Evolutionary conservation across 441 rosid species (phyloP).

Genomic region (Syzygium malaccense): DNA sequence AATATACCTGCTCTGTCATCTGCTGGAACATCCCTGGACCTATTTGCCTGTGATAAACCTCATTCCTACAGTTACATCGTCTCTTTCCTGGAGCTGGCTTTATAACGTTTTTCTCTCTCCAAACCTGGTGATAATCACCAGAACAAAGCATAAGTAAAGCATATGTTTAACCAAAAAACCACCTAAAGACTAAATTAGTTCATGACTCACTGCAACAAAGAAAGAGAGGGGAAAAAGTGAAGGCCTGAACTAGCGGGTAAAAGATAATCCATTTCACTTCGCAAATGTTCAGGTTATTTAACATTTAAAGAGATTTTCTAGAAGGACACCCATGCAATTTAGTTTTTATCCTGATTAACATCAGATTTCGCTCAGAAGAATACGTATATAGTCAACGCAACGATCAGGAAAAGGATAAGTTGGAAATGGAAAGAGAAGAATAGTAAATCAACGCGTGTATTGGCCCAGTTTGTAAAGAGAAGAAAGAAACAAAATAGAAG

Average conservation of each 20-base stretch:
- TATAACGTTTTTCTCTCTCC: conserved; percentile 93
- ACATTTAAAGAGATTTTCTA: not conserved
- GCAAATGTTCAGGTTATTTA: not conserved
- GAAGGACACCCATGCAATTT: not conserved
- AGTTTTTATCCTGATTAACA: not conserved
- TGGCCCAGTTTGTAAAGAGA: not conserved
- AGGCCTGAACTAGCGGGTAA: not conserved
- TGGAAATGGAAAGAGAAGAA: not conserved
- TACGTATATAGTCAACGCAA: not conserved
- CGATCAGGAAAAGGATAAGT: not conserved
- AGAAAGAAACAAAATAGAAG: not conserved
- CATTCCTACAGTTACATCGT: conserved; percentile 93
- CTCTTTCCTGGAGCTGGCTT: conserved; percentile 97
- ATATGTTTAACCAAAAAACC: not conserved
- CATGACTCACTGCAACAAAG: not conserved
- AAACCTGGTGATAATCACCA: conserved; percentile 38
- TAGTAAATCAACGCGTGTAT: not conserved
- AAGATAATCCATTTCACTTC: not conserved
- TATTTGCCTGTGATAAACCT: conserved; percentile 94
- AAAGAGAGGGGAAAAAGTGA: not conserved
- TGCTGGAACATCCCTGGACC: conserved; percentile 99
- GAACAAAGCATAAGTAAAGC: not conserved
- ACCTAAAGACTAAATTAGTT: not conserved
- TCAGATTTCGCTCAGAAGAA: not conserved
- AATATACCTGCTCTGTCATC: conserved; percentile 86